Evolutionary conservation across 331 rosid species (phyloP).

Genomic region (Saraca asoca): DNA sequence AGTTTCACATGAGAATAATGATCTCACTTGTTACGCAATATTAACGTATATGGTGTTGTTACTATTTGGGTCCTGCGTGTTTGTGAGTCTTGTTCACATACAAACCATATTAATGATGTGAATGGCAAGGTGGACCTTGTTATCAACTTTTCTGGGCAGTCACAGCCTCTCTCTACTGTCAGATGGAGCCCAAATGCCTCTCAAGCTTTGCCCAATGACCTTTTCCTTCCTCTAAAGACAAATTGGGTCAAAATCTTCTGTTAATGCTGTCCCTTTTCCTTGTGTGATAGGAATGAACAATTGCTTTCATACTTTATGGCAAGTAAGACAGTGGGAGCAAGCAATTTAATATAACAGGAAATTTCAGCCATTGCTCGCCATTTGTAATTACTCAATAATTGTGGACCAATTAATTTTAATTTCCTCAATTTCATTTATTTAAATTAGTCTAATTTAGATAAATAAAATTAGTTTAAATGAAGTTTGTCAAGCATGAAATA

Average conservation of each 20-base stretch:
- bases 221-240: background rate
- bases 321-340: conserved; percentile 11
- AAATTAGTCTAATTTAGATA: too few species aligned
- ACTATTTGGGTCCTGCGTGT: conserved; percentile 23
- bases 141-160: conserved; percentile 31
- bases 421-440: too few species aligned
- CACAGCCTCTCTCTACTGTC: conserved; percentile 34
- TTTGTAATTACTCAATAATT: background rate
- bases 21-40: too few species aligned
- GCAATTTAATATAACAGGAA: background rate
- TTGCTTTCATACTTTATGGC: background rate
- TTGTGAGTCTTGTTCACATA: conserved; percentile 33
- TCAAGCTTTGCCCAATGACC: background rate
- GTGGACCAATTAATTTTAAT: background rate
- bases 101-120: background rate
- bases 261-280: background rate
- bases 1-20: too few species aligned
- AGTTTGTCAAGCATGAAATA: too few species aligned
- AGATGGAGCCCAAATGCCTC: conserved; percentile 54
- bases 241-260: background rate
- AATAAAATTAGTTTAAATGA: too few species aligned
- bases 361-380: background rate
- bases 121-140: conserved; percentile 27
- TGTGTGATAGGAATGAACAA: background rate
- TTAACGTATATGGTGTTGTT: too few species aligned